Base-by-base conservation (phyloP, 202 grass and related monocot genomes). In the Thinopyrum obtusiflorum region DNA sequence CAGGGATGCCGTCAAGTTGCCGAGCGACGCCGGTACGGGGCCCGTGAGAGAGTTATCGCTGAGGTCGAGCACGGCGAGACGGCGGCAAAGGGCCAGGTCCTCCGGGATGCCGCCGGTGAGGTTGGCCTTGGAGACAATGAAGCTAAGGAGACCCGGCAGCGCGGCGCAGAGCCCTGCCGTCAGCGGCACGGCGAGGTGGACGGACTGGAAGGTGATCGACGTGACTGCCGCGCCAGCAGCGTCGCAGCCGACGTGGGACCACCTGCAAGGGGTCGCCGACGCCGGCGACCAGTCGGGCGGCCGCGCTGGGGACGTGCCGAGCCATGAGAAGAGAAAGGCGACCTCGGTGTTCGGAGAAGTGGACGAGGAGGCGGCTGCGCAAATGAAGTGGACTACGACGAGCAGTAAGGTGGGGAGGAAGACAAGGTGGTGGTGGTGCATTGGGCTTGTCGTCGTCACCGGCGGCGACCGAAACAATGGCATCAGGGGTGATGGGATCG, bases 41-140 rank as follows among this genome's bases (percentile, higher is more conserved):
- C 94, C 92, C 0, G 94, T 88, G 29, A 97, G 89, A 9, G 87
- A 80, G 83, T 97, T 97, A 4, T 61, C 87, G 87, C 90, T 91
- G 66, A 97, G 29, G 71, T 97, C 92, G 2, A 97, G 82, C 14
- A 83, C 31, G 42, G 90, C 68, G 18, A 97, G 92, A 23, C 51
- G 36, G 51, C 86, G 73, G 87, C 94, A 97, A 4, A 53, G 76
- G 15, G 73, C 84, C 1, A 94, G 76, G 80, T 92, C 92, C 11
- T 60, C 35, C 7, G 88, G 92, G 42, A 97, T 23, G 59, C 4
- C 57, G 25, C 90, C 95, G 3, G 95, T 97, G 8, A 97, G 87
- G 77, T 97, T 97, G 23, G 90, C 89, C 3, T 93, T 89, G 51
- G 95, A 90, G 77, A 93, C 72, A 11, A 90, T 67, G 49, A 97